Conservation (phyloP, 2,329 filamentous ascomycete genomes). For the Microdochium bolleyi region DNA sequence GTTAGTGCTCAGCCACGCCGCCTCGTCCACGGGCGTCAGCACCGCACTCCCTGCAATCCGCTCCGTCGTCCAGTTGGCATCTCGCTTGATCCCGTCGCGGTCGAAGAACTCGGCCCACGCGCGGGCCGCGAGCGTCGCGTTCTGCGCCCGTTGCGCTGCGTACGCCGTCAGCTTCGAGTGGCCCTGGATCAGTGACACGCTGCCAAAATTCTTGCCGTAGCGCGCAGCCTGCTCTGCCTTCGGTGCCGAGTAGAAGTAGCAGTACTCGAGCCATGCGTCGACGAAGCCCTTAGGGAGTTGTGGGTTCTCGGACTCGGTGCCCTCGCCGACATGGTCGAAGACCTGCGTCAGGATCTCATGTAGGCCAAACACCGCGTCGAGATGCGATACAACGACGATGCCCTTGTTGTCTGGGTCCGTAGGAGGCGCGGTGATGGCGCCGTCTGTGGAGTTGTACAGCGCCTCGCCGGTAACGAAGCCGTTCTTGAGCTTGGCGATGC, state of each 20-base stretch:
- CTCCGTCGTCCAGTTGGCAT: slow-evolving; percentile 25
- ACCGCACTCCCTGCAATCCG: slow-evolving; percentile 33
- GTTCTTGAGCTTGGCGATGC: slow-evolving; percentile 46
- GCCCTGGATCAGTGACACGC: slow-evolving; percentile 40
- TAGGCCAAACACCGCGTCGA: slow-evolving; percentile 50
- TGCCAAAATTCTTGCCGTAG: slow-evolving; percentile 43
- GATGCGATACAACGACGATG: slow-evolving; percentile 42
- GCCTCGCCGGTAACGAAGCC: slow-evolving; percentile 51
- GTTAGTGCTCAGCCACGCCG: slow-evolving; percentile 49
- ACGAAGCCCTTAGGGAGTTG: slow-evolving; percentile 37
- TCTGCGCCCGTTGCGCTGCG: slow-evolving; percentile 32
- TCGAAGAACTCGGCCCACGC: slow-evolving; percentile 48
- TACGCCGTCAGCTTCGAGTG: slow-evolving; percentile 53
- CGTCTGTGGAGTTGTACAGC: slow-evolving; percentile 39
- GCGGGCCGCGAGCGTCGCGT: slow-evolving; percentile 36
- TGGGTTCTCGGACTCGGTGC: slow-evolving; percentile 6
- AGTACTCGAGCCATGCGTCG: slow-evolving; percentile 51
- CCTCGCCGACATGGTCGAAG: slow-evolving; percentile 36
- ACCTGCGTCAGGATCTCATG: slow-evolving; percentile 50
- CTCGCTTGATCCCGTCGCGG: slow-evolving; percentile 34
- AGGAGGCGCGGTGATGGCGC: slow-evolving; percentile 42
- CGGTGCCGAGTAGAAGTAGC: slow-evolving; percentile 45
- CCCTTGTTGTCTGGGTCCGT: slow-evolving; percentile 43
- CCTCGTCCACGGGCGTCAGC: slow-evolving; percentile 42
- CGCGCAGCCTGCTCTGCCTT: slow-evolving; percentile 40